phyloP scores from a whole-genome alignment of 2,329 filamentous ascomycete genomes.

The Nigrospora osmanthi region DNA sequence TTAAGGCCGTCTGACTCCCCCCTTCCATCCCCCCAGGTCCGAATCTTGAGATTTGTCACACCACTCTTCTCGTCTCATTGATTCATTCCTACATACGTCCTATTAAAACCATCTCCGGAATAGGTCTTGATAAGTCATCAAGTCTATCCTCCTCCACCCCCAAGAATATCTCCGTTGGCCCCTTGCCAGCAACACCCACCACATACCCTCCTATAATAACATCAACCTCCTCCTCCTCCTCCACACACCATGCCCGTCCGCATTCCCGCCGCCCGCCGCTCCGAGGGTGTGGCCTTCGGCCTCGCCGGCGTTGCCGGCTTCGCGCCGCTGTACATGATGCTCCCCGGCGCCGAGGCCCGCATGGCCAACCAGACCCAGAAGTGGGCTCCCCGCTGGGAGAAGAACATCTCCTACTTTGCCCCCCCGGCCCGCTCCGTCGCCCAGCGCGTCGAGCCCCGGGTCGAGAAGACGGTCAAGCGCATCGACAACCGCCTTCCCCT shows the following conservation, averaged over 20 bases:
- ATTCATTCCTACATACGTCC: too few species aligned
- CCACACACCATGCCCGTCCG: slow-evolving; percentile 38
- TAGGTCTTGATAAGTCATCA: too few species aligned
- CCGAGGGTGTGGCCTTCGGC: slow-evolving; percentile 45
- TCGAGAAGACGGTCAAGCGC: slow-evolving; percentile 34
- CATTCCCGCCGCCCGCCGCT: slow-evolving; percentile 38
- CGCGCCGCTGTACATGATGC: slow-evolving; percentile 48
- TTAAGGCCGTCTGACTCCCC: too few species aligned
- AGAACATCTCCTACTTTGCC: slow-evolving; percentile 45
- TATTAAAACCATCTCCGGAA: too few species aligned
- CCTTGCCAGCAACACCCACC: too few species aligned
- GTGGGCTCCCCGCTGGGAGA: slow-evolving; percentile 54
- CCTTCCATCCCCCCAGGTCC: too few species aligned
- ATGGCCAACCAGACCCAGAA: slow-evolving; percentile 44
- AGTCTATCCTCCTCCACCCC: too few species aligned
- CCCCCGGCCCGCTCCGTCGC: slow-evolving; percentile 37
- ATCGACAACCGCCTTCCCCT: slow-evolving; percentile 40
- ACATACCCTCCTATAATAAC: slow-evolving; percentile 7
- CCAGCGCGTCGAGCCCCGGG: slow-evolving; percentile 39
- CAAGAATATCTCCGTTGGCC: too few species aligned
- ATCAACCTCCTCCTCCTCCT: neutral
- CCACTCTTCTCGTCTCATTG: too few species aligned
- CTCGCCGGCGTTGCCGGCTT: slow-evolving; percentile 45
- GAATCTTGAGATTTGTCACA: too few species aligned
- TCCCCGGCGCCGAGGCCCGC: slow-evolving; percentile 47